Percentiles rank a stretch among this genome's conserved stretches.
Evolutionary conservation across 805 yeast species (phyloP).

Genomic region (Myxozyma vanderwaltii): DNA sequence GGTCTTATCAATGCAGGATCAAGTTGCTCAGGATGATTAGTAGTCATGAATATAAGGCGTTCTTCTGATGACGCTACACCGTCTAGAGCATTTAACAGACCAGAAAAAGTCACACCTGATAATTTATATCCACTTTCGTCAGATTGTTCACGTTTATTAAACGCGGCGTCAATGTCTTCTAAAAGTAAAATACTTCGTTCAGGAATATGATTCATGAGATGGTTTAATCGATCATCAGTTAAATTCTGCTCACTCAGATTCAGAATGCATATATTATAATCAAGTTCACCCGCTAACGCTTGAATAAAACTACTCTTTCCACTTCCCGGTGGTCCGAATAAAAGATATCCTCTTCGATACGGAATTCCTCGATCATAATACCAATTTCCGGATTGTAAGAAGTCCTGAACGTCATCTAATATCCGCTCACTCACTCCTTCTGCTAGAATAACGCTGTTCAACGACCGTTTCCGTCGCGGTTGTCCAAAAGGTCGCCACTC

Average conservation of each 20-base stretch:
- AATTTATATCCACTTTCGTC: slow-evolving; percentile 69
- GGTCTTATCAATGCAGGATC: slow-evolving; percentile 95
- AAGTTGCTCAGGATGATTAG: slow-evolving; percentile 91
- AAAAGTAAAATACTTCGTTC: slow-evolving; percentile 79
- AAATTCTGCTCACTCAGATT: slow-evolving; percentile 87
- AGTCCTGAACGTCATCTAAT: slow-evolving; percentile 74
- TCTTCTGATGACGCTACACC: slow-evolving; percentile 98
- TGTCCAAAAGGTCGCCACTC: slow-evolving; percentile 99
- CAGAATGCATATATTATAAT: slow-evolving; percentile 90
- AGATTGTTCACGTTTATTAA: slow-evolving; percentile 74
- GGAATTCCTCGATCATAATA: slow-evolving; percentile 97
- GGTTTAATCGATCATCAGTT: slow-evolving; percentile 92
- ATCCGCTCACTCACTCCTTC: slow-evolving; percentile 67
- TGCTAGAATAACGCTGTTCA: slow-evolving; percentile 86
- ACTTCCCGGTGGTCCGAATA: slow-evolving; percentile 97
- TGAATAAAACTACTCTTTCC: slow-evolving; percentile 96
- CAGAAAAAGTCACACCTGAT: slow-evolving; percentile 94
- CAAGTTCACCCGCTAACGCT: slow-evolving; percentile 94
- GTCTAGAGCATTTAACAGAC: slow-evolving; percentile 88
- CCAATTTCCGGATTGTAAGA: slow-evolving; percentile 81
- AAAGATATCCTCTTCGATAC: slow-evolving; percentile 87
- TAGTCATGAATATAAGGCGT: slow-evolving; percentile 95
- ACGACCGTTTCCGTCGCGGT: slow-evolving; percentile 81
- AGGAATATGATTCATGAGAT: slow-evolving; percentile 94
- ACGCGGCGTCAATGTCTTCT: slow-evolving; percentile 97